Conservation (phyloP, 2,329 filamentous ascomycete species). For the Aaosphaeria arxii region DNA sequence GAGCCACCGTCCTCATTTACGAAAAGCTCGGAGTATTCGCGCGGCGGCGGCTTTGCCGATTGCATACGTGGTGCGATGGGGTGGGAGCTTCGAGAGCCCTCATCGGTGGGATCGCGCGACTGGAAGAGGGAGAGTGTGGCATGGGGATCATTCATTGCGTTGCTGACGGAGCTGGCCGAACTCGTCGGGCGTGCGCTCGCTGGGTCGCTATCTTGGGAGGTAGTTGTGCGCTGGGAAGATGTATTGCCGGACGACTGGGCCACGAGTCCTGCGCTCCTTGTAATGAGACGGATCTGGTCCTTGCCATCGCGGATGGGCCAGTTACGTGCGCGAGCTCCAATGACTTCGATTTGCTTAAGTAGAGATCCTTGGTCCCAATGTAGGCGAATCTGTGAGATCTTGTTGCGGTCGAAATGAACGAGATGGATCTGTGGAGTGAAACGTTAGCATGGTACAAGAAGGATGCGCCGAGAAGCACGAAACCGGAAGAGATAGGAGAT, state of each 20-base stretch:
- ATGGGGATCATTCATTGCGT: constrained; percentile 49
- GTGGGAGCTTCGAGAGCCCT: constrained; percentile 44
- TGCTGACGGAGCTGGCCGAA: constrained; percentile 30
- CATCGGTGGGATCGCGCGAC: constrained; percentile 62
- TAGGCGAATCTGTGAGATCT: constrained; percentile 82
- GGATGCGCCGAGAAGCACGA: background rate
- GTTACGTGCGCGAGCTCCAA: constrained; percentile 83
- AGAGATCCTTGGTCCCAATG: constrained; percentile 95
- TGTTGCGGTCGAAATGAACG: constrained; percentile 74
- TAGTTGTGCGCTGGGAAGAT: constrained; percentile 33
- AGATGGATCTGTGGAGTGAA: constrained; percentile 60
- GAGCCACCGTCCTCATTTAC: constrained; percentile 45
- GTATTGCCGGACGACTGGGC: constrained; percentile 12
- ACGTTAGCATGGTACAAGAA: constrained; percentile 4
- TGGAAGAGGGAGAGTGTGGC: constrained; percentile 74
- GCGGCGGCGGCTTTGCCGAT: constrained; percentile 68
- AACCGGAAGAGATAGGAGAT: too few relatives aligned
- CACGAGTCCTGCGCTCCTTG: constrained; percentile 51
- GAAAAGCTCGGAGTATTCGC: constrained; percentile 69
- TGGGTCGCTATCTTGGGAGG: constrained; percentile 27
- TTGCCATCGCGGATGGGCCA: constrained; percentile 91
- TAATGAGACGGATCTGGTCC: constrained; percentile 78
- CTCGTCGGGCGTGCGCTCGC: constrained; percentile 40
- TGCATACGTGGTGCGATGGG: constrained; percentile 59
- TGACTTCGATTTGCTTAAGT: constrained; percentile 89